Percentiles rank a stretch among this genome's conserved stretches.
These are phyloP conservation scores for Cryptococcus maquisensis DNA, from an alignment of 1,284 basidiomycete genomes.

Conservation along the genomic window DNA sequence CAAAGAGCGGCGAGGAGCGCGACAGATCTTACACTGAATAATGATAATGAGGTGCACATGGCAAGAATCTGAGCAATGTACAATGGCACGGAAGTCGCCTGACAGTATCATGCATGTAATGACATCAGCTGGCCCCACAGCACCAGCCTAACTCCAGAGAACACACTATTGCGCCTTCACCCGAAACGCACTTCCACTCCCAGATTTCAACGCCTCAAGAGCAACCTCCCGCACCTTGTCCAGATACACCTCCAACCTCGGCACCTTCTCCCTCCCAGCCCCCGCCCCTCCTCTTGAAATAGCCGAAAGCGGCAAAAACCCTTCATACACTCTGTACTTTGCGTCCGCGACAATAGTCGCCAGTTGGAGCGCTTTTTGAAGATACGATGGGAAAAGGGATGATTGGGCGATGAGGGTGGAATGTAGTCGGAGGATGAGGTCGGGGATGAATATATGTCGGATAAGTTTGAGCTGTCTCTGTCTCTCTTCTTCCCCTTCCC, in stretches of 20 bases:
- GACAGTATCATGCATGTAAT: too few species aligned
- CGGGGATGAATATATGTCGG: constrained; percentile 83
- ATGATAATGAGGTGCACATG: too few species aligned
- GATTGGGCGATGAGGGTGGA: constrained; percentile 65
- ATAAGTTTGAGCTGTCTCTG: constrained; percentile 69
- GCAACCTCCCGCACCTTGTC: constrained; percentile 65
- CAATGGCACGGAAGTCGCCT: too few species aligned
- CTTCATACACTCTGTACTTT: constrained; percentile 77
- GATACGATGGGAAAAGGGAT: constrained; percentile 63
- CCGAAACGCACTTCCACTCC: constrained; percentile 66
- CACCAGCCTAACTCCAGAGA: background rate
- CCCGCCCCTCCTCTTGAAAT: background rate
- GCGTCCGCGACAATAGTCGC: constrained; percentile 85
- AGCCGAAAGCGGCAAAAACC: constrained; percentile 59
- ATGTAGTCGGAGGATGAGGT: constrained; percentile 83
- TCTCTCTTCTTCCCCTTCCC: constrained; percentile 38
- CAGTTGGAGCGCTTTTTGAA: constrained; percentile 72
- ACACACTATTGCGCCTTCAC: constrained; percentile 24
- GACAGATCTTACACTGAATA: too few species aligned
- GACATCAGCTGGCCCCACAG: too few species aligned
- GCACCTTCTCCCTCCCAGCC: constrained; percentile 53
- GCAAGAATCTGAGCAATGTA: too few species aligned
- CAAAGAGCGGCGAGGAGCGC: too few species aligned
- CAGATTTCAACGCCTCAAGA: constrained; percentile 64
- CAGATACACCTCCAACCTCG: constrained; percentile 64